These are phyloP conservation scores for Aspergillus japonicus DNA, from an alignment of 2,329 filamentous ascomycete species.

Conservation along the genomic window DNA sequence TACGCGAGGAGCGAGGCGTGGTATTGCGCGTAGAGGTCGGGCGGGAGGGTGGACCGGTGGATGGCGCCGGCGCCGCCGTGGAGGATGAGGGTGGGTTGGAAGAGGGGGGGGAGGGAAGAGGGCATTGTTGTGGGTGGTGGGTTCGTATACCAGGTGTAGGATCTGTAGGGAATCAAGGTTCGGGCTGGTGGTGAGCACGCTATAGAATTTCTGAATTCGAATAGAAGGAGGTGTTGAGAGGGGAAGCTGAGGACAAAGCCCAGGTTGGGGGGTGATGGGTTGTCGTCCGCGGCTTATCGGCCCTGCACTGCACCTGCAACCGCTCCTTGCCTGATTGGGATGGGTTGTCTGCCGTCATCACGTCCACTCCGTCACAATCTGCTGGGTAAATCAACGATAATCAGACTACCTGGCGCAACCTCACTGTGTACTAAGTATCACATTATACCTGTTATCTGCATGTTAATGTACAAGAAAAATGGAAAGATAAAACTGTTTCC, in stretches of 20 bases:
- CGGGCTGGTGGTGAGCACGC: no score
- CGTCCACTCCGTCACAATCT: neutral
- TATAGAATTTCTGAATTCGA: no score
- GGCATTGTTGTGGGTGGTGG: neutral
- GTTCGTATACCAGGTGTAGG: no score
- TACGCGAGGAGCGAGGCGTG: conserved; percentile 62
- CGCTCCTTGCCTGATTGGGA: conserved; percentile 1
- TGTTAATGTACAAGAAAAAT: conserved; percentile 37
- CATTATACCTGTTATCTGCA: conserved; percentile 33
- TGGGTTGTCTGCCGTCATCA: neutral
- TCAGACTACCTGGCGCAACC: no score
- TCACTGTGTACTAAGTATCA: conserved; percentile 14
- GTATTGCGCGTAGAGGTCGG: conserved; percentile 59
- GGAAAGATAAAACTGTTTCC: conserved; percentile 9
- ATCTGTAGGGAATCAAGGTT: no score
- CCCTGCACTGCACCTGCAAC: no score
- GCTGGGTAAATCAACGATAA: neutral
- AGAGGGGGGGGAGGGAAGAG: conserved; percentile 12
- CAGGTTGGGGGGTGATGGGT: no score
- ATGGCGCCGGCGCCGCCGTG: conserved; percentile 74
- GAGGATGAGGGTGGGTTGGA: conserved; percentile 63
- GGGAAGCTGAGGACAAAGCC: no score
- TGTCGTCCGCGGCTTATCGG: no score
- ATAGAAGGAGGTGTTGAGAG: no score
- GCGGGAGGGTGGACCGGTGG: conserved; percentile 57